A percentile compares a stretch with the other conserved stretches of the same genome.
phyloP scores from a whole-genome alignment of 305 asterid genomes.

The Rubia peregrina region DNA sequence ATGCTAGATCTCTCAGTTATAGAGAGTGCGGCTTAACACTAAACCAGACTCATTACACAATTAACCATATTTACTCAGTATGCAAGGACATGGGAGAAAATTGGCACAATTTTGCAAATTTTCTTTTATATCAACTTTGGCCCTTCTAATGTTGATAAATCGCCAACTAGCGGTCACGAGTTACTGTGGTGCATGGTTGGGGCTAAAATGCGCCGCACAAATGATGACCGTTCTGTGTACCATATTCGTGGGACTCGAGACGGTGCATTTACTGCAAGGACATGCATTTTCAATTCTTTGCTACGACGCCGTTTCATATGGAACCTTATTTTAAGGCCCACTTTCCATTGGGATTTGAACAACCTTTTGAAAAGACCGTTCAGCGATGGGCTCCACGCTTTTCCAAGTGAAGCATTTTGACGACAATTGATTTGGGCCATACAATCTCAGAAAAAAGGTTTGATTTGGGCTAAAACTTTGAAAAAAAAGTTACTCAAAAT shows the following conservation, averaged over 20 bases:
- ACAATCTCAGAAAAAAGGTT: too few relatives aligned
- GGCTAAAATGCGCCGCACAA: constrained; percentile 22
- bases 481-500: too few relatives aligned
- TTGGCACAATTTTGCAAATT: not conserved
- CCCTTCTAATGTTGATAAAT: not conserved
- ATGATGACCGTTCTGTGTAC: constrained; percentile 15
- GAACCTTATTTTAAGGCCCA: constrained; percentile 14
- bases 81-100: too few relatives aligned
- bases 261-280: constrained; percentile 30
- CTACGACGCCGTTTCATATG: not conserved
- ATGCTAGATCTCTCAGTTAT: too few relatives aligned
- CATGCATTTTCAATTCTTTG: not conserved
- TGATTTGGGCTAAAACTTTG: too few relatives aligned
- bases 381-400: not conserved
- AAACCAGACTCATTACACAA: too few relatives aligned
- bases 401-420: not conserved
- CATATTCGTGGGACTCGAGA: constrained; percentile 12
- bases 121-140: not conserved
- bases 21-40: too few relatives aligned
- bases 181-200: not conserved
- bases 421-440: too few relatives aligned
- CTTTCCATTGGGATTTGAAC: constrained; percentile 31
- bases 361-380: not conserved
- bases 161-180: not conserved
- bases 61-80: too few relatives aligned